Evolutionary conservation across 148 eudicot species (phyloP).

Genomic region (Vaccinium myrtillus): DNA sequence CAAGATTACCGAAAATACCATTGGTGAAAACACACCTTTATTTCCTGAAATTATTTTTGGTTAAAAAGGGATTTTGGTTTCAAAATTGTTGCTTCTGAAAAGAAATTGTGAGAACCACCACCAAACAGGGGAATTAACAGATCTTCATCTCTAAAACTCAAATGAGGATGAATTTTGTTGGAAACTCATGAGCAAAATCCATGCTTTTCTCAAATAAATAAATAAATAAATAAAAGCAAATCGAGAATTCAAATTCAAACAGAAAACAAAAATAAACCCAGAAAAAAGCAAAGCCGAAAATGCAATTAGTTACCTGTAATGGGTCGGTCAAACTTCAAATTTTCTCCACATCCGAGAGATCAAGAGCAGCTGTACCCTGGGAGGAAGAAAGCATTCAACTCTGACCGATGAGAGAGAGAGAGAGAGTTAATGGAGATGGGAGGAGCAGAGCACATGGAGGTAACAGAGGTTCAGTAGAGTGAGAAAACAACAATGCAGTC

Average conservation of each 20-base stretch:
- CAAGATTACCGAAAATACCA: too few relatives aligned
- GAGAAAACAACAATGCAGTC: not conserved
- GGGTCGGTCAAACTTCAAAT: not conserved
- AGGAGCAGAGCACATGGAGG: conserved; percentile 11
- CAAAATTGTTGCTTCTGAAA: not conserved
- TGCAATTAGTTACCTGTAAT: not conserved
- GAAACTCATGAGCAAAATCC: not conserved
- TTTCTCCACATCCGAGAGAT: not conserved
- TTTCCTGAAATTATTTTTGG: not conserved
- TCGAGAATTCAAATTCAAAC: not conserved
- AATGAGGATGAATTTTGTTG: not conserved
- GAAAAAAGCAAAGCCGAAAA: not conserved
- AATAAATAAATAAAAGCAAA: too few relatives aligned
- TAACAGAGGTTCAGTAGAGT: not conserved
- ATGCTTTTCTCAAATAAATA: too few relatives aligned
- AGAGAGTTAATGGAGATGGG: not conserved
- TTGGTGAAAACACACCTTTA: too few relatives aligned
- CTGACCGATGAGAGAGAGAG: not conserved
- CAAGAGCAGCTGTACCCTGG: not conserved
- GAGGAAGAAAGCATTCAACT: conserved; percentile 12
- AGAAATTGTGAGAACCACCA: not conserved
- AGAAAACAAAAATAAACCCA: not conserved
- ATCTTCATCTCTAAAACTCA: conserved; percentile 6
- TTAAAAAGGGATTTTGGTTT: not conserved
- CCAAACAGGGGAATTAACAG: conserved; percentile 1